Percentiles rank a stretch among this genome's conserved stretches.
Evolutionary conservation across 2,329 filamentous ascomycete species (phyloP).

Genomic region (Fusarium pilosicola): DNA sequence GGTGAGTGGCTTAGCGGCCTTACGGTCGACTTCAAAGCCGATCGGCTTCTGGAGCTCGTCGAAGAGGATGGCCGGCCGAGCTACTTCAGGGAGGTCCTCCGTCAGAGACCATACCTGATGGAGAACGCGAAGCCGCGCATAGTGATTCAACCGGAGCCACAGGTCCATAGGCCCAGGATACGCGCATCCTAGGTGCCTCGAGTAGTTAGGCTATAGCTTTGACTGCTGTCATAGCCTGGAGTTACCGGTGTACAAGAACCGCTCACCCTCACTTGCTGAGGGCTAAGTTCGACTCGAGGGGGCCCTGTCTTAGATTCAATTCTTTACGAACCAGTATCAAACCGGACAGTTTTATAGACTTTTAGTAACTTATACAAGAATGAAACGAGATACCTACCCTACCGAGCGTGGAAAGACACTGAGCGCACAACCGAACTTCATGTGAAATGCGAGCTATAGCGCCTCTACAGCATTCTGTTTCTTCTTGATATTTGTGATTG

Average conservation of each 20-base stretch:
- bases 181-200: background rate
- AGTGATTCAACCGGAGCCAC: background rate
- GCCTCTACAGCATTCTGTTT: no score
- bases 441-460: background rate
- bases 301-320: background rate
- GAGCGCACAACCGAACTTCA: background rate
- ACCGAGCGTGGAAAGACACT: background rate
- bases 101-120: background rate
- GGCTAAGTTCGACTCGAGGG: background rate
- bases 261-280: background rate
- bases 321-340: background rate
- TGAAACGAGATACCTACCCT: background rate
- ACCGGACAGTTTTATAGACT: background rate
- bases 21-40: background rate
- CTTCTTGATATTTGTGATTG: no score
- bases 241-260: background rate
- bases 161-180: background rate
- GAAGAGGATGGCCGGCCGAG: background rate
- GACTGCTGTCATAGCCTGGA: background rate
- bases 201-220: background rate
- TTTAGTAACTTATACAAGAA: background rate
- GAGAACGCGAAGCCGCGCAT: background rate
- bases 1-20: constrained; percentile 5
- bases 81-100: background rate
- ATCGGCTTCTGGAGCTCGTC: background rate